Evolutionary conservation across 257 asterid genomes (phyloP).

Genomic region (Nicotiana knightiana): DNA sequence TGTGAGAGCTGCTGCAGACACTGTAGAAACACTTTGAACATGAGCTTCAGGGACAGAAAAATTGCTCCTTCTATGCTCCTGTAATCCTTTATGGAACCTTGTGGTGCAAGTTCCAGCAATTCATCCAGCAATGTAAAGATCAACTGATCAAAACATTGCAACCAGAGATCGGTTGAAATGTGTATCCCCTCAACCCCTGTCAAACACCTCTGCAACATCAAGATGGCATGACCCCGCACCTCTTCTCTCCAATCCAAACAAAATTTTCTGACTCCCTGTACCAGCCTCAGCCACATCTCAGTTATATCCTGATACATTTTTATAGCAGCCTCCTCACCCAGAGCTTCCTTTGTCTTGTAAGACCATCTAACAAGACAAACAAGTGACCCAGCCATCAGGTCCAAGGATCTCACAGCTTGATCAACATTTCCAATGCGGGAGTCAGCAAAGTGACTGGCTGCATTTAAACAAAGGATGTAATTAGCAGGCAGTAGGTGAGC

Average conservation of each 20-base stretch:
- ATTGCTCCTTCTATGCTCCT: slow-evolving; percentile 74
- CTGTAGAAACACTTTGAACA: slow-evolving; percentile 61
- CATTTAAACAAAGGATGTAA: slow-evolving; percentile 71
- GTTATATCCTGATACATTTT: slow-evolving; percentile 76
- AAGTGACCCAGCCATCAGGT: slow-evolving; percentile 85
- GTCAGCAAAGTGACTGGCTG: slow-evolving; percentile 89
- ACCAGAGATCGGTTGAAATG: slow-evolving; percentile 57
- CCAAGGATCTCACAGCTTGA: slow-evolving; percentile 63
- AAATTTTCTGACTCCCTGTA: slow-evolving; percentile 74
- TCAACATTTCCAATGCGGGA: slow-evolving; percentile 72
- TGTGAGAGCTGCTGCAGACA: slow-evolving; percentile 48
- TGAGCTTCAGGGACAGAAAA: slow-evolving; percentile 55
- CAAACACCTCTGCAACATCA: slow-evolving; percentile 64
- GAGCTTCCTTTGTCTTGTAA: slow-evolving; percentile 58
- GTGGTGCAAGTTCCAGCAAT: slow-evolving; percentile 51
- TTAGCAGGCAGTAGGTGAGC: slow-evolving; percentile 83
- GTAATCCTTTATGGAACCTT: slow-evolving; percentile 61
- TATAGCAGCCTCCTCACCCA: slow-evolving; percentile 51
- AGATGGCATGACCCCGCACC: slow-evolving; percentile 72
- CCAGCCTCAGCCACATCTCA: slow-evolving; percentile 95
- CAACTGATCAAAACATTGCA: slow-evolving; percentile 63
- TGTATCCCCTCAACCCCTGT: slow-evolving; percentile 57
- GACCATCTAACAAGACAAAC: slow-evolving; percentile 73
- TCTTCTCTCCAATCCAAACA: slow-evolving; percentile 79
- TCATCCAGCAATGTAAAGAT: slow-evolving; percentile 75